These are phyloP conservation scores for Triangularia setosa DNA, from an alignment of 2,329 filamentous ascomycete genomes.

Conservation along the genomic window DNA sequence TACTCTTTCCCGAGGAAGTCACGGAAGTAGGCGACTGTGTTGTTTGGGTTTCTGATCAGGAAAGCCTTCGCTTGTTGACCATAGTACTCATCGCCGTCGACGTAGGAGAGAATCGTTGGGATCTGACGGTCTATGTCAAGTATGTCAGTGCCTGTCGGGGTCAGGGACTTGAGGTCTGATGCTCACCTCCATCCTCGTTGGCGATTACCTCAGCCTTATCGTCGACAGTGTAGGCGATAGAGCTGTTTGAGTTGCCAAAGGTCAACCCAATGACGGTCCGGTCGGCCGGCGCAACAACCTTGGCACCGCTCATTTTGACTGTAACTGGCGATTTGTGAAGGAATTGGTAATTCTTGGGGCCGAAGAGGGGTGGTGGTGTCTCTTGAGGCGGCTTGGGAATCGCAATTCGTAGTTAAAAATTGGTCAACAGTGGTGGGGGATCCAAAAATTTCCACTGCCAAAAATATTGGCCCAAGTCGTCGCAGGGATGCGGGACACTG, in stretches of 20 bases:
- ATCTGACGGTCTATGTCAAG: conserved; percentile 79
- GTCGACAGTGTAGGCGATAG: conserved; percentile 88
- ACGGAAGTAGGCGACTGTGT: conserved; percentile 93
- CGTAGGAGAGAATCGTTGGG: conserved; percentile 88
- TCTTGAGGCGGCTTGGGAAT: conserved; percentile 1
- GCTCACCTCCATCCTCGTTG: conserved; percentile 91
- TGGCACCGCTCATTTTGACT: conserved; percentile 42
- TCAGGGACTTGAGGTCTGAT: not conserved
- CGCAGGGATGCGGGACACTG: conserved; percentile 1
- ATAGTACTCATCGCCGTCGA: conserved; percentile 94
- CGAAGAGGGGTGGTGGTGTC: not conserved
- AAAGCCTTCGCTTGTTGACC: conserved; percentile 93
- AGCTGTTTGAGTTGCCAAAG: conserved; percentile 98
- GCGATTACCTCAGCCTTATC: conserved; percentile 97
- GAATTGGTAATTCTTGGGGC: not conserved
- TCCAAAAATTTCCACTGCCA: conserved; percentile 20
- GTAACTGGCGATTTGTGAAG: conserved; percentile 7
- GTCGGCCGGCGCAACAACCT: conserved; percentile 51
- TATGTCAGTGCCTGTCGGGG: not conserved
- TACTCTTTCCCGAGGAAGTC: conserved; percentile 89
- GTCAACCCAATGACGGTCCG: conserved; percentile 85
- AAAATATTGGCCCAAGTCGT: conserved; percentile 15
- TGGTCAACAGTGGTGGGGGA: conserved; percentile 18
- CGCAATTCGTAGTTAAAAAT: conserved; percentile 11
- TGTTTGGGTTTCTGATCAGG: conserved; percentile 84